Percentiles rank a stretch among this genome's conserved stretches.
Conservation (phyloP, 2,329 filamentous ascomycete genomes). For the Sphaceloma murrayae region DNA sequence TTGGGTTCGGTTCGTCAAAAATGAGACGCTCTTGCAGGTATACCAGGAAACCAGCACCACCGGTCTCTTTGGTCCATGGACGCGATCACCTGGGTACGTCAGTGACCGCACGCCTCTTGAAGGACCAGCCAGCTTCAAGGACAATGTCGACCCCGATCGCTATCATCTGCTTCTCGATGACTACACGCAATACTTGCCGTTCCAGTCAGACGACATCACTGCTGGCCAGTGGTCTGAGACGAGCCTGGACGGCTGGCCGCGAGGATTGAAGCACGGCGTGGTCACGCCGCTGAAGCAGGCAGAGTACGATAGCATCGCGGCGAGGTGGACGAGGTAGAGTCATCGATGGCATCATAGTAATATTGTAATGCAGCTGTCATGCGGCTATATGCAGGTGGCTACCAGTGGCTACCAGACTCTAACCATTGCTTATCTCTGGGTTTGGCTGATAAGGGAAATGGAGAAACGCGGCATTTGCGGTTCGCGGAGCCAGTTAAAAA, state of each 20-base stretch:
- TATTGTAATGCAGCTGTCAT: no score
- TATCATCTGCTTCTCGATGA: conserved; percentile 44
- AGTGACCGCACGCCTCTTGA: conserved; percentile 20
- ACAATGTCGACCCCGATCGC: conserved; percentile 30
- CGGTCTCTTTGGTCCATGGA: conserved; percentile 46
- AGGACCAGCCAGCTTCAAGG: conserved; percentile 36
- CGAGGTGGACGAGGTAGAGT: conserved; percentile 6
- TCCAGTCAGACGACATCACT: conserved; percentile 35
- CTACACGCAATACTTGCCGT: conserved; percentile 39
- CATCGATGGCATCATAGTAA: no score
- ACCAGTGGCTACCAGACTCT: no score
- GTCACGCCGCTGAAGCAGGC: conserved; percentile 41
- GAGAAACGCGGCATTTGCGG: no score
- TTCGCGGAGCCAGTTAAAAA: no score
- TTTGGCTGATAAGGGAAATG: no score
- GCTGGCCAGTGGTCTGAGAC: conserved; percentile 42
- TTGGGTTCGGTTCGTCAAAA: conserved; percentile 48
- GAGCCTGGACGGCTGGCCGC: conserved; percentile 36
- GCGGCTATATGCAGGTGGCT: no score
- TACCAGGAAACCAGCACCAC: conserved; percentile 42
- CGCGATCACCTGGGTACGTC: conserved; percentile 3
- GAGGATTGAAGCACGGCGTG: conserved; percentile 43
- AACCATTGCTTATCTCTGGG: no score
- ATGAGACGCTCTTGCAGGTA: conserved; percentile 44
- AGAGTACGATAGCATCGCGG: conserved; percentile 34